Conservation (phyloP, 129 eudicot genomes). For the Calendula officinalis region DNA sequence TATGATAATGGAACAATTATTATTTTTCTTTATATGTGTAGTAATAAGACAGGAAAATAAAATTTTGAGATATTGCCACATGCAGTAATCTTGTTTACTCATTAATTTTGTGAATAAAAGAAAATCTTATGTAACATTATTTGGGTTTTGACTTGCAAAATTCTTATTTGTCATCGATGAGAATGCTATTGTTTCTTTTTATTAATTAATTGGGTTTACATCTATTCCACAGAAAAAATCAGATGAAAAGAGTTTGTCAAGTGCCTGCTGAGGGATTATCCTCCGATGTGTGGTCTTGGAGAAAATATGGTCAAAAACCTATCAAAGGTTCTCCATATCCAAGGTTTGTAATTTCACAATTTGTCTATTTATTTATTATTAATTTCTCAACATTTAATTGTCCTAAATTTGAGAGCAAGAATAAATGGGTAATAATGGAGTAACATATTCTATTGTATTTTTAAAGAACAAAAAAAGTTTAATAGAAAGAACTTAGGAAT, state of each 20-base stretch:
- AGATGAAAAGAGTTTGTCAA: conserved; percentile 83
- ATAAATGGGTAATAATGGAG: not conserved
- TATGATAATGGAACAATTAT: no score
- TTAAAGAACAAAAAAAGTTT: no score
- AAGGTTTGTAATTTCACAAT: conserved; percentile 50
- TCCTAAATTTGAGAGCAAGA: not conserved
- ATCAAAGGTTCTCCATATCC: conserved; percentile 99
- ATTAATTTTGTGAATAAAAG: not conserved
- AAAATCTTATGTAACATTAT: not conserved
- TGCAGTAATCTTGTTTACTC: conserved; percentile 14
- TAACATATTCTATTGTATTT: not conserved
- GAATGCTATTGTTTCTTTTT: not conserved
- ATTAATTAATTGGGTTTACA: conserved; percentile 11
- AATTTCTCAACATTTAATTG: not conserved
- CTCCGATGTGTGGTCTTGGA: conserved; percentile 97
- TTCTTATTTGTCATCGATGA: not conserved
- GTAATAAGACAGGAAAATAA: conserved; percentile 15
- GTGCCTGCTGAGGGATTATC: conserved; percentile 94
- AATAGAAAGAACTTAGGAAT: no score
- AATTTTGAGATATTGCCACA: conserved; percentile 29
- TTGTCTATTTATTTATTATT: no score
- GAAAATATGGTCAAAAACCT: conserved; percentile 99
- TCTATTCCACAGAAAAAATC: conserved; percentile 59
- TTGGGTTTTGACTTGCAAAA: not conserved
- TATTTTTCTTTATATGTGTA: conserved; percentile 2